Base-by-base conservation (phyloP, 768 basidiomycete species). In the Pleurotus giganteus region DNA sequence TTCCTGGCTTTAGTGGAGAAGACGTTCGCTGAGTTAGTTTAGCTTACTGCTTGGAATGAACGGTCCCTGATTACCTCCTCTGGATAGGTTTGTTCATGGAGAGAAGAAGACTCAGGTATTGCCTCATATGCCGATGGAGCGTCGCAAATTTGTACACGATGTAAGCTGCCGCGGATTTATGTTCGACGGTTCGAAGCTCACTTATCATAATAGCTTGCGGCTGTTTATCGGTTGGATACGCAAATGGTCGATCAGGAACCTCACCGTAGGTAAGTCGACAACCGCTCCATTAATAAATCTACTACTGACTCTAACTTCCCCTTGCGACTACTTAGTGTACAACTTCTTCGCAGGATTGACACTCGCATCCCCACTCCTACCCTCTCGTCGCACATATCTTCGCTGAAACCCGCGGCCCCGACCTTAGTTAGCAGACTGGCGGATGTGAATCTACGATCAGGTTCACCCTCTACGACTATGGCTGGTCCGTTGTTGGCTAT, bases 241-340 rank as follows among this genome's bases (percentile, higher is more conserved):
- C 83, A 89, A 61, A 84, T 94, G 75, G 83, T 99, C 17, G 96
- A 98, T 66, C 89, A 89, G 62, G 96, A 97, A 61, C 96, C 96
- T 0, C 80, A 89, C 63, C 77, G 91, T 45, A 85, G 79, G 81
- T 82, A 17, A 19, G 69, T 66, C 11, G n/a, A n/a, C n/a, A 7
- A 7, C 36, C 17, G 19, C 8, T 53, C 26, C 31, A n/a, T 41
- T 50, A 4, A 26, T 29, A 4, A 46, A n/a, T 17, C 7, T 13
- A 31, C 28, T 49, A 32, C 45, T 50, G 29, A 21, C n/a, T 23
- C 9, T 7, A 23, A 17, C 28, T 55, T 41, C 23, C 29, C 11
- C 19, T 17, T 47, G n/a, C 43, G 15, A n/a, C 19, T 41, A 11
- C 34, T 26, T 29, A 88, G 91, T 60, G 88, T 96, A 1, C 88